phyloP scores from a whole-genome alignment of 2,329 filamentous ascomycete species.

The Exophiala mesophila region DNA sequence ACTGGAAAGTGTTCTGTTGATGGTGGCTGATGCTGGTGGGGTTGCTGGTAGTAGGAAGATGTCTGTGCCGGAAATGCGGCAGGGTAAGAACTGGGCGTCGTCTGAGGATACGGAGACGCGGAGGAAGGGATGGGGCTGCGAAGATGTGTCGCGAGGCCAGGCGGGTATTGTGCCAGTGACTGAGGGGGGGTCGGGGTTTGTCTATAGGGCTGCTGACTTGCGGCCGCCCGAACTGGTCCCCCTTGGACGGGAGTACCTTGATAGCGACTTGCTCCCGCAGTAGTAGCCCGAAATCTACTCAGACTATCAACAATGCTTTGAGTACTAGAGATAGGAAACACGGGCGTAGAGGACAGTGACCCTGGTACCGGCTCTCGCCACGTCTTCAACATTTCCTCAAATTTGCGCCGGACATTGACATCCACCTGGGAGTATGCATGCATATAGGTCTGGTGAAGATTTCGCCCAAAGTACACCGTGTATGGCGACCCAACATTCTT shows the following conservation, averaged over 20 bases:
- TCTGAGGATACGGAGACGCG: constrained; percentile 25
- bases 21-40: constrained; percentile 22
- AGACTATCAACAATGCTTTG: constrained; percentile 90
- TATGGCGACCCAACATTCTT: constrained; percentile 99
- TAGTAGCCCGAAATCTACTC: constrained; percentile 69
- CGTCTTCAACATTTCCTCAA: constrained; percentile 95
- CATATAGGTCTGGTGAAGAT: constrained; percentile 93
- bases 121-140: constrained; percentile 15
- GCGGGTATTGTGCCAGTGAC: constrained; percentile 10
- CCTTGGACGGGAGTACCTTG: constrained; percentile 39
- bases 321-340: constrained; percentile 83
- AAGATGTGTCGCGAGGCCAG: constrained; percentile 11
- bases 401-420: constrained; percentile 72
- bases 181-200: constrained; percentile 27
- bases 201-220: constrained; percentile 46
- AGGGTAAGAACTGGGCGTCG: constrained; percentile 20
- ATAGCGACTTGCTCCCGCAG: constrained; percentile 44
- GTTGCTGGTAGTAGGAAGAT: constrained; percentile 12
- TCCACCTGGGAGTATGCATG: constrained; percentile 90
- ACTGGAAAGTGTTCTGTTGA: constrained; percentile 29
- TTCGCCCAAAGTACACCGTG: constrained; percentile 87
- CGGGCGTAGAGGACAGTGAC: constrained; percentile 84
- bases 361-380: constrained; percentile 97
- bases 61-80: constrained; percentile 9
- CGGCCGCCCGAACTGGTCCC: constrained; percentile 47